Percentiles rank a stretch among this genome's conserved stretches.
These are phyloP conservation scores for Talaromyces sp. DNA, from an alignment of 2,329 filamentous ascomycete species.

Conservation along the genomic window DNA sequence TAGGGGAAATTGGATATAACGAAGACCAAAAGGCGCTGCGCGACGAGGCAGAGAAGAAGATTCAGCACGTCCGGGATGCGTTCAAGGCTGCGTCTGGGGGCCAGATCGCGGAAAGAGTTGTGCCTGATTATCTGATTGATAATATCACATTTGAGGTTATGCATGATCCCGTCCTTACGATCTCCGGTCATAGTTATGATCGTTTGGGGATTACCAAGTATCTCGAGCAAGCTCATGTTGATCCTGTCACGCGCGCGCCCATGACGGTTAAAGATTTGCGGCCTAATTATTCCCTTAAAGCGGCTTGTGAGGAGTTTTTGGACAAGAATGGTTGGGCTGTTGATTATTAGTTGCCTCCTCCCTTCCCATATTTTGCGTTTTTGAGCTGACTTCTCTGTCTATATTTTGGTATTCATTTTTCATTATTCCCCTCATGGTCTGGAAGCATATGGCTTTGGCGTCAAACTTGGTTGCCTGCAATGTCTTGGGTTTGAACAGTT, in stretches of 20 bases:
- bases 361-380: background rate
- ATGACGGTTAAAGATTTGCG: constrained; percentile 67
- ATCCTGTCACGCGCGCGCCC: constrained; percentile 79
- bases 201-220: constrained; percentile 81
- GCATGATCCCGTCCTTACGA: constrained; percentile 54
- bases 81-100: constrained; percentile 43
- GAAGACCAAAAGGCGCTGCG: constrained; percentile 61
- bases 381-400: background rate
- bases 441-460: constrained; percentile 11
- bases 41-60: constrained; percentile 48
- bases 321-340: constrained; percentile 87
- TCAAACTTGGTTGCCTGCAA: background rate
- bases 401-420: constrained; percentile 2
- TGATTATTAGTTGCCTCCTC: constrained; percentile 66
- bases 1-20: constrained; percentile 63
- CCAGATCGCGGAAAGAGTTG: constrained; percentile 44
- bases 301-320: constrained; percentile 81
- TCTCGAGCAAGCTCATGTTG: constrained; percentile 68
- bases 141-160: constrained; percentile 51
- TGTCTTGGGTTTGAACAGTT: background rate
- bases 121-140: constrained; percentile 49
- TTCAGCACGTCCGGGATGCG: constrained; percentile 44
- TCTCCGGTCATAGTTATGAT: constrained; percentile 87
- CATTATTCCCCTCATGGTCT: background rate
- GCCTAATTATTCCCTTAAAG: constrained; percentile 75